These are phyloP conservation scores for Vitis cinerea DNA, from an alignment of 164 flowering plant species.

Conservation along the genomic window DNA sequence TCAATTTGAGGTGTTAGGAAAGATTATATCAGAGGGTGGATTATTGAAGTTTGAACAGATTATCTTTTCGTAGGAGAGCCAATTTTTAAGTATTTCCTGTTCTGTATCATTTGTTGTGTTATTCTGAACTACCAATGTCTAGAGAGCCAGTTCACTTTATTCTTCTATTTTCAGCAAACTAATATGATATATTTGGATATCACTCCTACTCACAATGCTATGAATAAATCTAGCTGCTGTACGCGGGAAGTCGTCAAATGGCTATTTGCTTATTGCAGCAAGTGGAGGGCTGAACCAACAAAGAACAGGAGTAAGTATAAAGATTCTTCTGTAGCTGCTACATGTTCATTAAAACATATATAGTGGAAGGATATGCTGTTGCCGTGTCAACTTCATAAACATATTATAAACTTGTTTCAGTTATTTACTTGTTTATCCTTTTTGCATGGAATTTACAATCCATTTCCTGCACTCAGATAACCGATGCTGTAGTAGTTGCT, in stretches of 20 bases:
- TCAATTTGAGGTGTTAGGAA: not conserved
- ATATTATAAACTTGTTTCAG: too few species aligned
- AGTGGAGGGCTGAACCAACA: constrained; percentile 99
- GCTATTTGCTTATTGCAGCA: constrained; percentile 93
- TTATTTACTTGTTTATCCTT: too few species aligned
- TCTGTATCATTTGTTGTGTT: not conserved
- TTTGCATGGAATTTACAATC: constrained; percentile 1
- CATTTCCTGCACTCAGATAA: constrained; percentile 56
- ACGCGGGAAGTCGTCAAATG: constrained; percentile 63
- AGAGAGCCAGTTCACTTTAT: not conserved
- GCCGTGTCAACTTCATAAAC: too few species aligned
- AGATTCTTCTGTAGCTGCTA: not conserved
- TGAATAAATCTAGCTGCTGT: constrained; percentile 53
- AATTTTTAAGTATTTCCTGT: not conserved
- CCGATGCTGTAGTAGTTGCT: constrained; percentile 98
- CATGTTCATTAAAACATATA: not conserved
- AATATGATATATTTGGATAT: not conserved
- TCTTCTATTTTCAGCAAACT: not conserved
- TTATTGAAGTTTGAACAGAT: not conserved
- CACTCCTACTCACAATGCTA: not conserved
- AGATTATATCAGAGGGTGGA: not conserved
- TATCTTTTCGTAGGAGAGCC: not conserved
- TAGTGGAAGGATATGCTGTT: not conserved
- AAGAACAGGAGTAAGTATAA: constrained; percentile 83
- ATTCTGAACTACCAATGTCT: not conserved